Evolutionary conservation across 331 rosid species (phyloP).

Genomic region (Cydonia oblonga): DNA sequence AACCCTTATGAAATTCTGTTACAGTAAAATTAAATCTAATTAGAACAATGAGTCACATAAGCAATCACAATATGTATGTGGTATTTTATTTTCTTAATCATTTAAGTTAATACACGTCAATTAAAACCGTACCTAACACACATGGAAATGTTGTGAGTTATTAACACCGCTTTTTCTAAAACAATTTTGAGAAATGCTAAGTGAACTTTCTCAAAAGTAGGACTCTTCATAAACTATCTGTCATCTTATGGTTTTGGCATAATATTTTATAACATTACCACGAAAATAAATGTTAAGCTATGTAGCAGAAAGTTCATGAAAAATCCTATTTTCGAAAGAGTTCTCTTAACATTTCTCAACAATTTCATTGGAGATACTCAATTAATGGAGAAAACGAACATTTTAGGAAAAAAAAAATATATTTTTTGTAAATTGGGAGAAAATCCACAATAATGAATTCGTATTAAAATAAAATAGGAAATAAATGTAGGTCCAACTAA

Average conservation of each 20-base stretch:
- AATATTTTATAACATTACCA: too few relatives aligned
- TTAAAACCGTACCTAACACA: not conserved
- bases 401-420: not conserved
- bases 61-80: not conserved
- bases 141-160: not conserved
- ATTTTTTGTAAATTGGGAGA: too few relatives aligned
- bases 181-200: too few relatives aligned
- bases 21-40: not conserved
- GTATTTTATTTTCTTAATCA: too few relatives aligned
- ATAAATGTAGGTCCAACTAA: not conserved
- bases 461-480: not conserved
- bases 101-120: not conserved
- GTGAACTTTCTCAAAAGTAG: rapidly evolving
- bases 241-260: too few relatives aligned
- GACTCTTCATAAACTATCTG: too few relatives aligned
- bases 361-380: not conserved
- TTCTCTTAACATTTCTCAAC: too few relatives aligned
- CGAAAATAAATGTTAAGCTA: too few relatives aligned
- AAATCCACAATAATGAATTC: not conserved
- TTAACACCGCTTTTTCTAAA: not conserved
- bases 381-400: not conserved
- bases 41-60: too few relatives aligned
- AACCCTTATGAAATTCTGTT: not conserved
- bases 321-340: too few relatives aligned
- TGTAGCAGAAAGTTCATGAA: rapidly evolving